These are phyloP conservation scores for Cyclostephanos invisitatus DNA, from an alignment of 108 stramenopile genomes.

Conservation along the genomic window DNA sequence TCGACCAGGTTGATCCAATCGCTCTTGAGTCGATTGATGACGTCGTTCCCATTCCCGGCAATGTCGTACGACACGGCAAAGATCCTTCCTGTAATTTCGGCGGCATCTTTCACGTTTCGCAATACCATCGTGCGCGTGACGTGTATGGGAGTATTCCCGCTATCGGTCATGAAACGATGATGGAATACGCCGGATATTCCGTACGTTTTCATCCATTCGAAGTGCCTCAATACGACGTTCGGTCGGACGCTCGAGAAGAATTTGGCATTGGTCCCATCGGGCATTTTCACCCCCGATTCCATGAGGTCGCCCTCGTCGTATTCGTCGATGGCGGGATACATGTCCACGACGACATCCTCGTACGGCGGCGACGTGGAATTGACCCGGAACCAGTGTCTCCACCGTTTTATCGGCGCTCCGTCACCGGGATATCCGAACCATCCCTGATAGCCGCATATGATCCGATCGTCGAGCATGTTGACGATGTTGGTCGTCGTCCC, in stretches of 20 bases:
- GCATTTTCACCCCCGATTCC: constrained; percentile 12
- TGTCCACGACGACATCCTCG: constrained; percentile 32
- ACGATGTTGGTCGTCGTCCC: no score
- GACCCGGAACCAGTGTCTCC: constrained; percentile 47
- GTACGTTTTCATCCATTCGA: constrained; percentile 51
- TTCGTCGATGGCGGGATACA: constrained; percentile 44
- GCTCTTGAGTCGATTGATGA: constrained; percentile 32
- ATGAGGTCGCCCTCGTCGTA: constrained; percentile 43
- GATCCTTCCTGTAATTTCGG: constrained; percentile 28
- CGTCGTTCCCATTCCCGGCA: constrained; percentile 22
- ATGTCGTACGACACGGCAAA: constrained; percentile 54
- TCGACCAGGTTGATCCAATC: constrained; percentile 53
- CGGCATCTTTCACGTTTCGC: constrained; percentile 5
- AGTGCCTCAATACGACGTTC: constrained; percentile 42
- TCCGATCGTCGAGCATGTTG: constrained; percentile 16
- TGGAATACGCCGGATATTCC: constrained; percentile 49
- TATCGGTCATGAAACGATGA: constrained; percentile 39
- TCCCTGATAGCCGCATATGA: constrained; percentile 50
- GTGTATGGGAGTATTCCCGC: constrained; percentile 1
- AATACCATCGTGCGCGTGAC: constrained; percentile 30
- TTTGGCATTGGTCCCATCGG: constrained; percentile 37
- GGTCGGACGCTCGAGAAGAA: constrained; percentile 36
- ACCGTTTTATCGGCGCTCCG: constrained; percentile 29
- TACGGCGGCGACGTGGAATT: neutral
- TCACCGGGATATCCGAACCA: constrained; percentile 46